A percentile compares a stretch with the other conserved stretches of the same genome.
phyloP scores from a whole-genome alignment of 306 rosid genomes.

The Carpinus viminea region DNA sequence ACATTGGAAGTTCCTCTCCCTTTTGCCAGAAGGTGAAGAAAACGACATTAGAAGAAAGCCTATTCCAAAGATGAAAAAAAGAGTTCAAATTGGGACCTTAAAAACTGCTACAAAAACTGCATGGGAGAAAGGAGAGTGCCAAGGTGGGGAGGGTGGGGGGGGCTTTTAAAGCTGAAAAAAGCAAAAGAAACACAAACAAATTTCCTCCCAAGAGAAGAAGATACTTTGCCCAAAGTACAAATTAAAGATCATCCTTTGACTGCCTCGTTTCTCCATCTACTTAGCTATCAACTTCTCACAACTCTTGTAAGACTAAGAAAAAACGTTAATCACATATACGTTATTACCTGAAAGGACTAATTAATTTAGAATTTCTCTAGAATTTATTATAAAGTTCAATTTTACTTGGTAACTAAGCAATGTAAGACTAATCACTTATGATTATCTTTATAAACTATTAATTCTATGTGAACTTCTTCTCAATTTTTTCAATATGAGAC shows the following conservation, averaged over 20 bases:
- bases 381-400: too few relatives aligned
- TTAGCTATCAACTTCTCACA: neutral
- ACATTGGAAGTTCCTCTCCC: slow-evolving; percentile 29
- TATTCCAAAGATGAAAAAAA: slow-evolving; percentile 9
- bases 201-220: slow-evolving; percentile 36
- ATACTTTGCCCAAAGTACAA: slow-evolving; percentile 54
- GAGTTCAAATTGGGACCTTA: slow-evolving; percentile 23
- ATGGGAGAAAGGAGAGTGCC: slow-evolving; percentile 17
- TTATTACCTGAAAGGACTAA: too few relatives aligned
- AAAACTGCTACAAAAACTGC: slow-evolving; percentile 10
- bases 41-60: slow-evolving; percentile 35
- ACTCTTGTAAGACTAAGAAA: neutral
- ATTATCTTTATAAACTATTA: too few relatives aligned
- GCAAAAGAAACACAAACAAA: slow-evolving; percentile 44
- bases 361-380: too few relatives aligned
- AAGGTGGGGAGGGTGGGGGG: slow-evolving; percentile 22
- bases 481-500: too few relatives aligned
- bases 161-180: slow-evolving; percentile 47
- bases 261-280: slow-evolving; percentile 40
- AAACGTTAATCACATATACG: too few relatives aligned
- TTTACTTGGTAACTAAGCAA: too few relatives aligned
- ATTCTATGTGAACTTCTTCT: neutral
- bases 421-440: too few relatives aligned
- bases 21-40: slow-evolving; percentile 47
- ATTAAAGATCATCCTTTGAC: slow-evolving; percentile 56